Evolutionary conservation across 1,284 basidiomycete species (phyloP).

Genomic region (Pholiota adiposa): DNA sequence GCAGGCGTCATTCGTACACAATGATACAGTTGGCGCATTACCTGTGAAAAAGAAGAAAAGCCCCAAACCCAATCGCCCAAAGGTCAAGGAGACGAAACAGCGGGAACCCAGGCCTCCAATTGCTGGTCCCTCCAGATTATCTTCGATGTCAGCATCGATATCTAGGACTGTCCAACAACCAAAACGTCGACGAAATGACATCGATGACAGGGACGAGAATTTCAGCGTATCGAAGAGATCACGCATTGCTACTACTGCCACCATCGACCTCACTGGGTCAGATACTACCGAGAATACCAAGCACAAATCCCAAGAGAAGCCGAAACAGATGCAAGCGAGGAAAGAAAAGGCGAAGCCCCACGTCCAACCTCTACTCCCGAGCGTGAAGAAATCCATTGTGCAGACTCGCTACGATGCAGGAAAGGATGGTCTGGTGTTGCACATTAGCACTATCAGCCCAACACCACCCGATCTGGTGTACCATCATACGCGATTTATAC

Average conservation of each 20-base stretch:
- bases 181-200: background rate
- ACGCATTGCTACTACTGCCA: conserved; percentile 11
- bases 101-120: background rate
- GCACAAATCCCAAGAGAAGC: background rate
- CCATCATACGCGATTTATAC: conserved; percentile 6
- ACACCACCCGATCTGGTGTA: background rate
- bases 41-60: background rate
- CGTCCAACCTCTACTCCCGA: background rate
- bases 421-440: background rate
- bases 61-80: background rate
- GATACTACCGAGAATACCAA: background rate
- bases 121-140: conserved; percentile 1
- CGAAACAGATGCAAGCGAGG: background rate
- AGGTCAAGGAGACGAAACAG: background rate
- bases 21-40: conserved; percentile 6
- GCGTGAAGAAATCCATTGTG: background rate
- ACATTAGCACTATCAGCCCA: background rate
- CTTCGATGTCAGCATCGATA: background rate
- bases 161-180: background rate
- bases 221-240: conserved; percentile 2
- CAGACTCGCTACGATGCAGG: background rate
- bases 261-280: conserved; percentile 19
- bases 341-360: no score
- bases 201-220: background rate
- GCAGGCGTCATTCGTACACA: conserved; percentile 15